Conservation (phyloP, 2,329 filamentous ascomycete species). For the Cucurbitaria berberidis region DNA sequence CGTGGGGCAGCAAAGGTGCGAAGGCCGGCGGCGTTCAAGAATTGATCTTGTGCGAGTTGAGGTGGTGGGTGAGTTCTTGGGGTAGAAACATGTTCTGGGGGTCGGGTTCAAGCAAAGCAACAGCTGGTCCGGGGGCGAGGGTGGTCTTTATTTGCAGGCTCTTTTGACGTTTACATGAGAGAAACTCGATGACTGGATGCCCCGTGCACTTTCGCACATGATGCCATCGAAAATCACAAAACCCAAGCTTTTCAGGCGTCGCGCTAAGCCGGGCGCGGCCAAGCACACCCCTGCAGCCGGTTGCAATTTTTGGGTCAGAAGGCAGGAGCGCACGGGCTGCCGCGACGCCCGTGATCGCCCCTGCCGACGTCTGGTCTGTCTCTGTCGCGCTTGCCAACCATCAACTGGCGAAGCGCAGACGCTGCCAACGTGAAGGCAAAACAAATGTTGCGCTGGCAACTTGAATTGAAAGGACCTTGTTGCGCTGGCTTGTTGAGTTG, state of each 20-base stretch:
- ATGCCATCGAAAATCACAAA: conserved; percentile 34
- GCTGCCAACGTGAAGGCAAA: too few species aligned
- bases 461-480: too few species aligned
- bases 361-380: conserved; percentile 11
- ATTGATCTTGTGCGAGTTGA: conserved; percentile 46
- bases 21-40: conserved; percentile 25
- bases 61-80: conserved; percentile 37
- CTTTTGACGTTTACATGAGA: conserved; percentile 36
- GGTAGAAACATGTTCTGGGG: conserved; percentile 42
- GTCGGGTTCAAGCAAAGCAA: background rate
- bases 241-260: conserved; percentile 32
- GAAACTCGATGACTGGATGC: conserved; percentile 41
- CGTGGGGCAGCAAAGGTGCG: conserved; percentile 9
- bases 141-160: conserved; percentile 33
- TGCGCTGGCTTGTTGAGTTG: too few species aligned
- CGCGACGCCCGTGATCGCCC: conserved; percentile 38
- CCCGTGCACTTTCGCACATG: conserved; percentile 24
- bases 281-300: conserved; percentile 25
- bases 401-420: conserved; percentile 11
- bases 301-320: conserved; percentile 43
- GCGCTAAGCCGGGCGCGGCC: conserved; percentile 26
- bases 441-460: too few species aligned
- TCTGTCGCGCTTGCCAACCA: conserved; percentile 16
- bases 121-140: conserved; percentile 17
- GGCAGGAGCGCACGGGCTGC: conserved; percentile 37